Evolutionary conservation across 768 basidiomycete species (phyloP), one percentile per base, ranked within the genome.

Genomic region (Filobasidium floriforme): DNA sequence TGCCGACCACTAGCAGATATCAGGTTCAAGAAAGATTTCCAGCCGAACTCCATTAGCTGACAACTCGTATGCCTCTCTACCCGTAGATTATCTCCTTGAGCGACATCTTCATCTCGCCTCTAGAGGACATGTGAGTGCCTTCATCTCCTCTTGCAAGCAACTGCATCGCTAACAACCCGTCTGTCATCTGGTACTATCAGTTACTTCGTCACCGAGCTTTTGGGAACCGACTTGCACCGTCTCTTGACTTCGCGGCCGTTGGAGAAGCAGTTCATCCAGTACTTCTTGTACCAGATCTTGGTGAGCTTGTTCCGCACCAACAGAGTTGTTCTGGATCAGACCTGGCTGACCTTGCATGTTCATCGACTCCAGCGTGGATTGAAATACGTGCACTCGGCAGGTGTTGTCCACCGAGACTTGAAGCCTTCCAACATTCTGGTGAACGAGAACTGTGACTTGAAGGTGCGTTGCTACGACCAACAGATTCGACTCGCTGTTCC

Each of bases 361-460:
- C 41, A 60, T 37, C 59, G 44, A 44, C 29, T 26, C 66, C 51
- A 93, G 91, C 91, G 96, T 46, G 96, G 96, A 62, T 84, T 99
- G 59, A 99, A 98, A 86, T 98, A 98, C 76, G 96, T 98, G 19
- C 96, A 99, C 80, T 98, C 96, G 28, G 94, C 96, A 7, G 96
- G 96, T 66, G 96, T 99, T 62, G 92, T 99, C 46, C 96, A 99
- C 80, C 88, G 96, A 61, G 96, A 99, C 81, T 83, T 99, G 69
- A 99, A 99, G 88, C 96, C 96, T 10, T 93, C 91, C 77, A 99
- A 99, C 79, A 98, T 99, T 72, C 89, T 99, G 69, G 92, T 99
- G 70, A 99, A 99, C 76, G 96, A 99, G 81, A 99, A 99, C 79
- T 99, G 96, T 77, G 96, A 99, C 80, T 84, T 99, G 72, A 96